Evolutionary conservation across 345 rosid genomes (phyloP).

Genomic region (Sonneratia alba): DNA sequence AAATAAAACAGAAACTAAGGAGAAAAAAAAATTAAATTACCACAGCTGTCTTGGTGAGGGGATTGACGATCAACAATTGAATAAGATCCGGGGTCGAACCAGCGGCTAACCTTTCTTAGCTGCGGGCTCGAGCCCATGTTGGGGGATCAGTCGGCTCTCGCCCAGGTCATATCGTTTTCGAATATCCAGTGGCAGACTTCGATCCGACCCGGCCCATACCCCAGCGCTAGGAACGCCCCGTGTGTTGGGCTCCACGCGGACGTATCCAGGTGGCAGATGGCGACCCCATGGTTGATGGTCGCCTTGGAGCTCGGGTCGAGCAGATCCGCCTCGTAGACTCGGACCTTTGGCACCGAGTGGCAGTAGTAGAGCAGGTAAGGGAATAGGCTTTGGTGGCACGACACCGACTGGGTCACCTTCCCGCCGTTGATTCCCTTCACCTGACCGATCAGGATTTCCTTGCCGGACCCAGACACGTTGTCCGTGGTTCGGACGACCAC

Average conservation of each 20-base stretch:
- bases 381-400: constrained; percentile 65
- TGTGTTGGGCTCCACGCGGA: constrained; percentile 73
- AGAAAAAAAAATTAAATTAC: too few relatives aligned
- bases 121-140: too few relatives aligned
- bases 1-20: neutral
- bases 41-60: too few relatives aligned
- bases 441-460: constrained; percentile 24
- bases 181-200: constrained; percentile 94
- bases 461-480: constrained; percentile 23
- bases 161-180: constrained; percentile 80
- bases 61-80: too few relatives aligned
- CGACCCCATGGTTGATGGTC: constrained; percentile 66
- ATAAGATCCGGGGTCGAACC: too few relatives aligned
- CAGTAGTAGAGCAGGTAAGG: constrained; percentile 80
- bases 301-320: constrained; percentile 28
- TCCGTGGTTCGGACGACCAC: constrained; percentile 26
- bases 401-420: constrained; percentile 25
- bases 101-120: too few relatives aligned
- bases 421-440: constrained; percentile 34
- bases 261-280: constrained; percentile 81
- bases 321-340: constrained; percentile 73
- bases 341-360: constrained; percentile 84
- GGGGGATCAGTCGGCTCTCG: constrained; percentile 21
- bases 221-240: constrained; percentile 64
- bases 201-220: constrained; percentile 64